phyloP scores from a whole-genome alignment of 2,329 filamentous ascomycete species.

The Seiridium cupressi region DNA sequence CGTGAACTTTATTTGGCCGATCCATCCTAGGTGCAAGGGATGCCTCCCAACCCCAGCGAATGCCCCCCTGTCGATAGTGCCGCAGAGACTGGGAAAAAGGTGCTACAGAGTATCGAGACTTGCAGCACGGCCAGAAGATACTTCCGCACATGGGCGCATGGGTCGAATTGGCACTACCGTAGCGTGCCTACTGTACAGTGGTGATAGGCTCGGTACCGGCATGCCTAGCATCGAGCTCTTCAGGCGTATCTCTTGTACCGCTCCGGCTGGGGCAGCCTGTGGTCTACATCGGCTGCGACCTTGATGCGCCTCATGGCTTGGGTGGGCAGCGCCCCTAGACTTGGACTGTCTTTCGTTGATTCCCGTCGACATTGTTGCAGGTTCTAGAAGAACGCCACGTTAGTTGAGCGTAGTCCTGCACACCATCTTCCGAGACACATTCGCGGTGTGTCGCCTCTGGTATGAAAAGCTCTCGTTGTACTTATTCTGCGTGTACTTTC shows the following conservation, averaged over 20 bases:
- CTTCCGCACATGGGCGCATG: constrained; percentile 5
- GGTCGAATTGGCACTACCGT: neutral
- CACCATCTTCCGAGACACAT: constrained; percentile 1
- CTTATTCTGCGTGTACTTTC: neutral
- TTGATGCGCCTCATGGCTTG: neutral
- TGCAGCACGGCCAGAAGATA: neutral
- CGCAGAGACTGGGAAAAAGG: neutral
- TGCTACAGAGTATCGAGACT: neutral
- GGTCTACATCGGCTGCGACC: neutral
- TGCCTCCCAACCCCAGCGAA: neutral
- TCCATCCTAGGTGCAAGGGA: neutral
- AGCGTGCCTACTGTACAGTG: neutral
- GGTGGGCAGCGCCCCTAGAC: neutral
- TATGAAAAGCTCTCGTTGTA: neutral
- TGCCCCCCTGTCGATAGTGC: neutral
- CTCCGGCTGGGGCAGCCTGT: neutral
- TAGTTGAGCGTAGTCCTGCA: neutral
- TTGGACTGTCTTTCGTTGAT: neutral
- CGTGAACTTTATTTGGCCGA: constrained; percentile 11
- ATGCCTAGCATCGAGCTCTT: neutral
- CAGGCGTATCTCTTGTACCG: neutral
- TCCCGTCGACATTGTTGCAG: neutral
- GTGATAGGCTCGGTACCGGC: constrained; percentile 1
- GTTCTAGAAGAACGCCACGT: constrained; percentile 3
- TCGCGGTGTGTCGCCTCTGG: neutral